Evolutionary conservation across 768 basidiomycete genomes (phyloP), one percentile per base, ranked within the genome.

Genomic region (Tylopilus cervinicoccineus): DNA sequence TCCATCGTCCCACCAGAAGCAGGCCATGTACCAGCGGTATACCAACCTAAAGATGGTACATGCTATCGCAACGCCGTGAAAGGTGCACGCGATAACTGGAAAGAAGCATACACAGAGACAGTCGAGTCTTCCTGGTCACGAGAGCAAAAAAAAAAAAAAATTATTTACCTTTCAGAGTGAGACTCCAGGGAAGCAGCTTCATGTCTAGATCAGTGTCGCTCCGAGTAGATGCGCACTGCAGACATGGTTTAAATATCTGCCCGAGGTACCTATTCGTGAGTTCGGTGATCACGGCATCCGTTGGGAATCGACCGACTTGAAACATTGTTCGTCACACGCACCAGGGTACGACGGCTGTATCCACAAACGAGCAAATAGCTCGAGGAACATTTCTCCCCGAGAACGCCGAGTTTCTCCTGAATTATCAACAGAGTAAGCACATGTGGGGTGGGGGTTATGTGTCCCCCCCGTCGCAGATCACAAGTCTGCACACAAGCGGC

Each of bases 1-100:
- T 6, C 38, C 50, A 28, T 66, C 66, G 33, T 68, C 65, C 66
- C 64, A 66, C 60, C 66, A 62, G 17, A 64, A 64, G 16, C 40
- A 39, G 5, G 44, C 27, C 41, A 45, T 60, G 32, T 52, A 42
- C 51, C 52, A 52, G 24, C 62, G 56, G 43, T 60, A 60, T 5
- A 14, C 1, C 8, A 68, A 16, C 42, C 64, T 53, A n/a, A 62
- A 58, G 4, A 56, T 6, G 7, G 65, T 68, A 41, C 53, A 47
- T 14, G 46, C 27, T 16, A 68, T 59, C 19, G 64, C 64, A 2
- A 54, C 39, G 2, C 50, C n/a, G 3, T 66, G 64, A 14, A 52
- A 56, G 6, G 34, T 23, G 19, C 33, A 38, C 9, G 48, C 53
- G 34, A 55, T 39, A 22, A 59, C 60, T 68, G 23, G 28, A 24